These are phyloP conservation scores for Corynespora cassiicola DNA, from an alignment of 2,329 filamentous ascomycete species.

Conservation along the genomic window DNA sequence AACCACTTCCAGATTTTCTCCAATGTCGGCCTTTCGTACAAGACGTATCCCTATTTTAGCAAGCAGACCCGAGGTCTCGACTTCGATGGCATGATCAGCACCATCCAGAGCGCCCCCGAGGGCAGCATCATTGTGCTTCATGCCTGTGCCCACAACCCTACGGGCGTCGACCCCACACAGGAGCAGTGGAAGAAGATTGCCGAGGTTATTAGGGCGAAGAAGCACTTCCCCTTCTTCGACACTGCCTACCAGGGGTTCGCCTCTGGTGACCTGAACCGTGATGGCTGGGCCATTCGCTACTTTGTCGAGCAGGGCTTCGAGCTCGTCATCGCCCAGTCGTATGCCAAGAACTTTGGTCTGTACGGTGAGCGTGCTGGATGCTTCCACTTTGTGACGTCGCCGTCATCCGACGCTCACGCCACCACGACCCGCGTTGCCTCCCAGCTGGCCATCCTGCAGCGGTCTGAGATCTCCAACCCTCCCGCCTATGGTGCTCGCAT, in stretches of 20 bases:
- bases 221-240: slow-evolving; percentile 98
- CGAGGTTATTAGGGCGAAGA: slow-evolving; percentile 73
- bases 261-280: slow-evolving; percentile 82
- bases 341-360: slow-evolving; percentile 71
- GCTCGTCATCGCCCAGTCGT: slow-evolving; percentile 60
- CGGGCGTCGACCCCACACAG: slow-evolving; percentile 90
- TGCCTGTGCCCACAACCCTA: slow-evolving; percentile 97
- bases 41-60: slow-evolving; percentile 93
- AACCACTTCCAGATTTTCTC: slow-evolving; percentile 99
- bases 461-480: slow-evolving; percentile 96
- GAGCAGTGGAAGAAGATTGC: slow-evolving; percentile 96
- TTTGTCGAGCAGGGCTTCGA: slow-evolving; percentile 92
- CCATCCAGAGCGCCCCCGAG: slow-evolving; percentile 72
- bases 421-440: slow-evolving; percentile 73
- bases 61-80: slow-evolving; percentile 88
- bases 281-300: slow-evolving; percentile 92
- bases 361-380: slow-evolving; percentile 96
- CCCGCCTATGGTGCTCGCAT: slow-evolving; percentile 94
- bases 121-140: slow-evolving; percentile 90
- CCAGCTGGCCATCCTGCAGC: slow-evolving; percentile 92
- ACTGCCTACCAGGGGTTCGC: slow-evolving; percentile 98
- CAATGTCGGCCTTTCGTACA: slow-evolving; percentile 81
- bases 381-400: slow-evolving; percentile 89
- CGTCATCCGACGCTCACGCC: slow-evolving; percentile 69
- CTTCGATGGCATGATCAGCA: slow-evolving; percentile 82